These are phyloP conservation scores for Trichoderma harzianum DNA, from an alignment of 2,329 filamentous ascomycete genomes.

Conservation along the genomic window DNA sequence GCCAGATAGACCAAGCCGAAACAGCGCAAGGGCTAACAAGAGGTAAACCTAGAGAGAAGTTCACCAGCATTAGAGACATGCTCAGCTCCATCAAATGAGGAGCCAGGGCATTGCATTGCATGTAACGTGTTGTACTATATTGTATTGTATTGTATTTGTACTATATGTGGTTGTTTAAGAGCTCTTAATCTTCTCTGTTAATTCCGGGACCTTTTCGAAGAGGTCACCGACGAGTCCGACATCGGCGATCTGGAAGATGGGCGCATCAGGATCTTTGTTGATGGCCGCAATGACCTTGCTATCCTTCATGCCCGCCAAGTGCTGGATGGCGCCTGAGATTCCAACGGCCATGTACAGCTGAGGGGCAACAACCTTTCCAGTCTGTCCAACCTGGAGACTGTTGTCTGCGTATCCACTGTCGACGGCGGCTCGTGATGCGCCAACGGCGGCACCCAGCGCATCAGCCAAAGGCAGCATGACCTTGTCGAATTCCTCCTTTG, in stretches of 20 bases:
- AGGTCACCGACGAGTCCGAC: conserved; percentile 93
- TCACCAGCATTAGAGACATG: conserved; percentile 57
- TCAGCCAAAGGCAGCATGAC: conserved; percentile 92
- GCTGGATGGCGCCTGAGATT: conserved; percentile 96
- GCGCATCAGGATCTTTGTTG: conserved; percentile 95
- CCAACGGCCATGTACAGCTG: conserved; percentile 93
- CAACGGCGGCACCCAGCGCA: conserved; percentile 89
- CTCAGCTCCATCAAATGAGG: conserved; percentile 45
- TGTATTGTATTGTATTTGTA: conserved; percentile 21
- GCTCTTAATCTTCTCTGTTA: conserved; percentile 89
- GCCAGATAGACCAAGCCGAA: conserved; percentile 76
- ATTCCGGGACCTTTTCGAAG: conserved; percentile 91
- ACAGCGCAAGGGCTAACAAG: conserved; percentile 57
- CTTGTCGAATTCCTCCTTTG: conserved; percentile 94
- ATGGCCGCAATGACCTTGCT: conserved; percentile 99
- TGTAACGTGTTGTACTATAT: conserved; percentile 23
- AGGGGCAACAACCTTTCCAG: conserved; percentile 96
- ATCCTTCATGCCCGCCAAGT: conserved; percentile 99
- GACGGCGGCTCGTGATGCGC: conserved; percentile 89
- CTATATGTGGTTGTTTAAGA: conserved; percentile 30
- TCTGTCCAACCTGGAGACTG: conserved; percentile 96
- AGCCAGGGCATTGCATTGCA: neutral
- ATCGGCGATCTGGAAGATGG: conserved; percentile 97
- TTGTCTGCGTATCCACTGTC: conserved; percentile 98
- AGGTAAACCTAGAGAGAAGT: conserved; percentile 78